A percentile compares a stretch with the other conserved stretches of the same genome.
These are phyloP conservation scores for Dryadomyces quercus-mongolicae DNA, from an alignment of 2,329 filamentous ascomycete genomes.

Conservation along the genomic window DNA sequence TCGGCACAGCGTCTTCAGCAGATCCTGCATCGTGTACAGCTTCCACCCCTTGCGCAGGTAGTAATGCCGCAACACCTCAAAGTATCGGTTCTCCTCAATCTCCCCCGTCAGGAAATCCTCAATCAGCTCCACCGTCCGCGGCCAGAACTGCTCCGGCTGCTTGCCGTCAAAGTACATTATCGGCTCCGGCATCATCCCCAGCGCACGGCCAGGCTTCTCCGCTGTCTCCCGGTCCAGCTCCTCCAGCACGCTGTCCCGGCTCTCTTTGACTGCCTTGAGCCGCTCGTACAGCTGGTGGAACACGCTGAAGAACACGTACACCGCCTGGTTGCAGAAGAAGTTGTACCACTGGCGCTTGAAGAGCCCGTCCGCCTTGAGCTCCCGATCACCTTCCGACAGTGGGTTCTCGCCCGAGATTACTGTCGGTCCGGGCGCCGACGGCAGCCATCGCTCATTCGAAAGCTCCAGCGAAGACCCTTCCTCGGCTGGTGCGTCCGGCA, in stretches of 20 bases:
- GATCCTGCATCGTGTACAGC: slow-evolving; percentile 83
- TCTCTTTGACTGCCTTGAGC: slow-evolving; percentile 70
- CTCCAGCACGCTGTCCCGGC: slow-evolving; percentile 58
- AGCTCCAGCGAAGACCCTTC: slow-evolving; percentile 41
- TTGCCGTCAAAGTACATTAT: slow-evolving; percentile 66
- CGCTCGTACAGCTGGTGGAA: slow-evolving; percentile 86
- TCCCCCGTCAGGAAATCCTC: slow-evolving; percentile 78
- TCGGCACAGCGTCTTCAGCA: slow-evolving; percentile 69
- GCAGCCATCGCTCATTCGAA: slow-evolving; percentile 54
- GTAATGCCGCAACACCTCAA: slow-evolving; percentile 83
- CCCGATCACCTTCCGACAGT: slow-evolving; percentile 41
- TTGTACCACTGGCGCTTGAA: slow-evolving; percentile 75
- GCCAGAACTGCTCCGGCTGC: slow-evolving; percentile 61
- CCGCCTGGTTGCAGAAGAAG: slow-evolving; percentile 80
- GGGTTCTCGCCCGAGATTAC: slow-evolving; percentile 42
- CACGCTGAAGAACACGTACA: slow-evolving; percentile 90
- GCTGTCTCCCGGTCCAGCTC: slow-evolving; percentile 63
- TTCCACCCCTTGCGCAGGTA: slow-evolving; percentile 89
- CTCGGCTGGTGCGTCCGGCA: slow-evolving; percentile 35
- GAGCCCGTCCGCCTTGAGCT: slow-evolving; percentile 64
- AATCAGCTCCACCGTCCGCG: slow-evolving; percentile 71
- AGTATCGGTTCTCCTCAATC: slow-evolving; percentile 70
- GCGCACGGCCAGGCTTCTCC: slow-evolving; percentile 68
- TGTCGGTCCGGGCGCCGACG: slow-evolving; percentile 42
- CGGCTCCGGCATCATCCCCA: slow-evolving; percentile 71